These are phyloP conservation scores for Cryptococcus wingfieldii DNA, from an alignment of 1,284 basidiomycete genomes.

Conservation along the genomic window DNA sequence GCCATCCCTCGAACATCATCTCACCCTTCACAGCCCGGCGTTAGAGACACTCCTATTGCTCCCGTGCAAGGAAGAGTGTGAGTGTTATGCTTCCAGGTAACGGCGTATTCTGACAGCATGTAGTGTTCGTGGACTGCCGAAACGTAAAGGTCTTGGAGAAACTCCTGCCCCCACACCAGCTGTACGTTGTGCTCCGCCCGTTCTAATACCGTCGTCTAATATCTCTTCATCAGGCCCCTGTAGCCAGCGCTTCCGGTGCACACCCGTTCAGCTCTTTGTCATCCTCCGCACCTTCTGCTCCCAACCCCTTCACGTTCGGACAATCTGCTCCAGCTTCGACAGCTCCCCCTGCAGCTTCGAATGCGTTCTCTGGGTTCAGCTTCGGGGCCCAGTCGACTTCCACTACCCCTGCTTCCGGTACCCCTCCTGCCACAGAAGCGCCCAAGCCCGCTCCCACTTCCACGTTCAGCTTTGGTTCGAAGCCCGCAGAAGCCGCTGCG, in stretches of 20 bases:
- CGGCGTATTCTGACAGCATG: neutral
- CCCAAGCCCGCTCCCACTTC: slow-evolving; percentile 6
- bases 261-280: slow-evolving; percentile 15
- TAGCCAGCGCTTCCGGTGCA: slow-evolving; percentile 4
- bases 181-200: neutral
- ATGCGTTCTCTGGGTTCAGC: slow-evolving; percentile 25
- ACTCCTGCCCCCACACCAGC: slow-evolving; percentile 6
- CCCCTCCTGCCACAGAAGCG: slow-evolving; percentile 2
- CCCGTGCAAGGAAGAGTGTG: slow-evolving; percentile 40
- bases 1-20: slow-evolving; percentile 28
- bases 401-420: slow-evolving; percentile 10
- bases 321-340: slow-evolving; percentile 6
- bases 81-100: slow-evolving; percentile 6
- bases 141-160: slow-evolving; percentile 33
- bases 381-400: slow-evolving; percentile 13
- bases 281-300: slow-evolving; percentile 1
- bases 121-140: slow-evolving; percentile 50
- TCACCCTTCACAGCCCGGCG: slow-evolving; percentile 29
- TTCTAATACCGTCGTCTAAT: neutral
- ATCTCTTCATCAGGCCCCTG: neutral
- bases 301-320: slow-evolving; percentile 10
- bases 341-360: slow-evolving; percentile 9
- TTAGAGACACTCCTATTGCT: slow-evolving; percentile 28
- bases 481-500: slow-evolving; percentile 6
- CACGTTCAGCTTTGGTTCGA: neutral